Conservation (phyloP, 2,329 filamentous ascomycete genomes). For the Fusarium xylarioides region DNA sequence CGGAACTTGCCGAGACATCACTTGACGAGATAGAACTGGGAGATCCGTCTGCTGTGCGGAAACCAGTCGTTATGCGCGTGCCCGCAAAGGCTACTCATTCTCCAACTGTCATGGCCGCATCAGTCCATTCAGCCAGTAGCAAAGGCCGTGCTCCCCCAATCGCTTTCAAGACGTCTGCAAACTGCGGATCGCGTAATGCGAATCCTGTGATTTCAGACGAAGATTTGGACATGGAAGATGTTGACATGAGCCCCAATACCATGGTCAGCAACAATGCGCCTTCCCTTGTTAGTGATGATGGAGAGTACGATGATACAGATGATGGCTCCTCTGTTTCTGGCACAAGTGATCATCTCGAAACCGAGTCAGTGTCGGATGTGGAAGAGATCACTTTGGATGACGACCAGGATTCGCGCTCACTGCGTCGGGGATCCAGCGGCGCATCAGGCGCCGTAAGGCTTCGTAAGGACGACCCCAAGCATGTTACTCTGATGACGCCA, state of each 20-base stretch:
- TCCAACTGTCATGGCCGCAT: constrained; percentile 53
- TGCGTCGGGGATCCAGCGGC: constrained; percentile 56
- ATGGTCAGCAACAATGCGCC: constrained; percentile 79
- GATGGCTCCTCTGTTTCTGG: constrained; percentile 69
- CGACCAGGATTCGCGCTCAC: constrained; percentile 58
- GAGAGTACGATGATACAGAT: constrained; percentile 79
- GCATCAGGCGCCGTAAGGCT: constrained; percentile 58
- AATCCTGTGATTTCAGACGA: constrained; percentile 50
- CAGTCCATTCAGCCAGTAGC: constrained; percentile 63
- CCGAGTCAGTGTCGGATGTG: constrained; percentile 68
- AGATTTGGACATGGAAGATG: constrained; percentile 63
- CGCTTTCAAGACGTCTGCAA: constrained; percentile 51
- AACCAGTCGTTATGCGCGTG: constrained; percentile 63
- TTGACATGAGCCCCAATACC: constrained; percentile 74
- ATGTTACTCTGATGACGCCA: constrained; percentile 64
- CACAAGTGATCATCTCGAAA: constrained; percentile 63
- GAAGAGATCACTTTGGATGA: constrained; percentile 70
- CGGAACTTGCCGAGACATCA: constrained; percentile 50
- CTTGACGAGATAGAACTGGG: constrained; percentile 10
- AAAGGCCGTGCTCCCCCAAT: constrained; percentile 59
- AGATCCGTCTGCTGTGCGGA: constrained; percentile 41
- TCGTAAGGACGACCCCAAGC: constrained; percentile 64
- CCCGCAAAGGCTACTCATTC: constrained; percentile 66
- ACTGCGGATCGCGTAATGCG: constrained; percentile 33
- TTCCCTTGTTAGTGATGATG: constrained; percentile 82